phyloP scores from a whole-genome alignment of 106 monocot species.

The Ottelia alismoides region DNA sequence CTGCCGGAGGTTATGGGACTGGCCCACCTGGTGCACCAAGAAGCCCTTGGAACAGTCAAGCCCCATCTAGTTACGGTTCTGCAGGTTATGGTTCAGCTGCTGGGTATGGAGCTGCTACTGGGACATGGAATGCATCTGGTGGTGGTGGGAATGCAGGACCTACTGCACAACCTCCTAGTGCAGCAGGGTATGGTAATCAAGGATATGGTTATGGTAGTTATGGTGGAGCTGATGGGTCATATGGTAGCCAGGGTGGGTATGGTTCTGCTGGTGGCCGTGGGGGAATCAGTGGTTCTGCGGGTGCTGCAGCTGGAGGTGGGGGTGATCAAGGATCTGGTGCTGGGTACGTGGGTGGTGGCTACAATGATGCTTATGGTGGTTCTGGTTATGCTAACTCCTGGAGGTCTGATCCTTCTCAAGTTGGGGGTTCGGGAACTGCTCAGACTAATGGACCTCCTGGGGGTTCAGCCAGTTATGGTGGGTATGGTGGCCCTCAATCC shows the following conservation, averaged over 20 bases:
- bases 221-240: slow-evolving; percentile 33
- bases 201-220: slow-evolving; percentile 74
- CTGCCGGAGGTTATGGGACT: slow-evolving; percentile 46
- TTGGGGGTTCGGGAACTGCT: slow-evolving; percentile 35
- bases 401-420: slow-evolving; percentile 76
- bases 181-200: slow-evolving; percentile 61
- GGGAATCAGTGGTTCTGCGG: slow-evolving; percentile 11
- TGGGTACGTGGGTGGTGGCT: slow-evolving; percentile 52
- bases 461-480: slow-evolving; percentile 46
- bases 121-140: slow-evolving; percentile 51
- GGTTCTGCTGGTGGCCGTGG: slow-evolving; percentile 36
- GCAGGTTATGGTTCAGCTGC: slow-evolving; percentile 42
- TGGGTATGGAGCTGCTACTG: slow-evolving; percentile 44
- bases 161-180: slow-evolving; percentile 41
- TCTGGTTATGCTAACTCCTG: slow-evolving; percentile 53
- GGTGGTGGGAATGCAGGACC: slow-evolving; percentile 17
- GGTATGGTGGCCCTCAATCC: slow-evolving; percentile 49
- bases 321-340: slow-evolving; percentile 31
- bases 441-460: slow-evolving; percentile 44
- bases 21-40: slow-evolving; percentile 49
- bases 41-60: slow-evolving; percentile 65
- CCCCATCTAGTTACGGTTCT: slow-evolving; percentile 57
- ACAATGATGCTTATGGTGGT: slow-evolving; percentile 42
- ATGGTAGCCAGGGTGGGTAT: slow-evolving; percentile 49
- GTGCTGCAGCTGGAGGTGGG: slow-evolving; percentile 6